A percentile compares a stretch with the other conserved stretches of the same genome.
These are phyloP conservation scores for Coemansia furcata DNA, from an alignment of 192 early-diverging fungal species.

Conservation along the genomic window DNA sequence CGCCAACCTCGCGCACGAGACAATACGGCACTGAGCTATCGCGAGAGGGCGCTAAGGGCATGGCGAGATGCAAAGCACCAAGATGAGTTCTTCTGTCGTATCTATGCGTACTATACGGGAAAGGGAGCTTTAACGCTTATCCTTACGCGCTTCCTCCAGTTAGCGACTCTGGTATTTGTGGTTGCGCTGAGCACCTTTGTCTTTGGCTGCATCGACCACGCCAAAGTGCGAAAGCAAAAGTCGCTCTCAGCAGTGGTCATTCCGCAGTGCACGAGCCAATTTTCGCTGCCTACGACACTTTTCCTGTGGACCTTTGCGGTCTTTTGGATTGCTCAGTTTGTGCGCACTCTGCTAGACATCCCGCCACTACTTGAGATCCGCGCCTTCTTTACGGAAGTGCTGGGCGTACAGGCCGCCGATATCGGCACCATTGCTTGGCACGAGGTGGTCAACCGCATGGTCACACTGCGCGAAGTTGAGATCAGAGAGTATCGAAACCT, in stretches of 20 bases:
- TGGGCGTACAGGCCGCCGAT: constrained; percentile 75
- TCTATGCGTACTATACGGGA: constrained; percentile 87
- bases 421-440: constrained; percentile 88
- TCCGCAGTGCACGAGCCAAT: constrained; percentile 70
- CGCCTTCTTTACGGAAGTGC: constrained; percentile 76
- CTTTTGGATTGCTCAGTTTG: constrained; percentile 77
- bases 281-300: constrained; percentile 58
- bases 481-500: constrained; percentile 49
- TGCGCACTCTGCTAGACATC: constrained; percentile 66
- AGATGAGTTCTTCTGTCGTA: constrained; percentile 75
- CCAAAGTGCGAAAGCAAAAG: constrained; percentile 66
- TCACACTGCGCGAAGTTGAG: constrained; percentile 69
- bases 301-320: constrained; percentile 64
- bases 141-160: constrained; percentile 69
- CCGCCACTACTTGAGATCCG: constrained; percentile 77
- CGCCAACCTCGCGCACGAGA: constrained; percentile 9
- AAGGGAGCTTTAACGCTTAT: constrained; percentile 86
- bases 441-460: constrained; percentile 74
- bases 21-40: constrained; percentile 22
- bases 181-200: constrained; percentile 87
- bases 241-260: constrained; percentile 74
- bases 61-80: constrained; percentile 85
- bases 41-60: constrained; percentile 69
- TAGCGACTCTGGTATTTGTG: constrained; percentile 86
- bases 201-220: constrained; percentile 87